A percentile compares a stretch with the other conserved stretches of the same genome.
Conservation (phyloP, 2,329 filamentous ascomycete species). For the Clonostachys chloroleuca region DNA sequence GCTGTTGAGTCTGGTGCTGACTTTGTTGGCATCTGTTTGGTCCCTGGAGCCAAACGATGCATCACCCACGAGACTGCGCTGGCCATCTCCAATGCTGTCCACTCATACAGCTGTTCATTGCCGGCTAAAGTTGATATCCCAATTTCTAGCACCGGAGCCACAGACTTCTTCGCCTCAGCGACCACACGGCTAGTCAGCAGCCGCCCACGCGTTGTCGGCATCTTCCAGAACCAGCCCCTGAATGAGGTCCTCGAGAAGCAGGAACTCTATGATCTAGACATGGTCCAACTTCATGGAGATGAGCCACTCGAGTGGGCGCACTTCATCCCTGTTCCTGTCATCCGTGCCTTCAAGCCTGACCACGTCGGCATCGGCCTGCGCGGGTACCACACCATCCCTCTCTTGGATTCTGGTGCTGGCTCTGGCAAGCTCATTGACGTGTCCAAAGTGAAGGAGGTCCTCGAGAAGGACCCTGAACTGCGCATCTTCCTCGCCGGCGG, state of each 20-base stretch:
- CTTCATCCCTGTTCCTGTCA: slow-evolving; percentile 86
- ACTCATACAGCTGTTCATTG: slow-evolving; percentile 52
- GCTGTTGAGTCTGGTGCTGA: slow-evolving; percentile 87
- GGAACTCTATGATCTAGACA: slow-evolving; percentile 70
- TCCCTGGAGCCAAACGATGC: slow-evolving; percentile 73
- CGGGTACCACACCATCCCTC: slow-evolving; percentile 77
- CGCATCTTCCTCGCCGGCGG: slow-evolving; percentile 82
- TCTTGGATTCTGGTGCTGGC: slow-evolving; percentile 84
- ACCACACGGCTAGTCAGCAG: slow-evolving; percentile 41
- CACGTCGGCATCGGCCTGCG: slow-evolving; percentile 67
- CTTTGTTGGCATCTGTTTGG: slow-evolving; percentile 88
- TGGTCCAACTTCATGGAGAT: slow-evolving; percentile 88
- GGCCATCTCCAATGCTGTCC: slow-evolving; percentile 76
- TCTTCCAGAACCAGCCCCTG: slow-evolving; percentile 89
- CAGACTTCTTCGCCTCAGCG: slow-evolving; percentile 70
- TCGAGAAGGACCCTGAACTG: slow-evolving; percentile 67
- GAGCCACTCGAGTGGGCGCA: slow-evolving; percentile 91
- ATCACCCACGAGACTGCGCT: slow-evolving; percentile 75
- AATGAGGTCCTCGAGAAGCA: slow-evolving; percentile 78
- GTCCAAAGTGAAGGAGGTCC: slow-evolving; percentile 59
- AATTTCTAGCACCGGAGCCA: slow-evolving; percentile 27
- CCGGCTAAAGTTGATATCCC: slow-evolving; percentile 20
- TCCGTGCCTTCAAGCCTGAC: slow-evolving; percentile 77
- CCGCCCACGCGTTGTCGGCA: slow-evolving; percentile 78
- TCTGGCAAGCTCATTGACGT: slow-evolving; percentile 77